phyloP scores from a whole-genome alignment of 2,329 filamentous ascomycete species.

The Fusarium avenaceum region DNA sequence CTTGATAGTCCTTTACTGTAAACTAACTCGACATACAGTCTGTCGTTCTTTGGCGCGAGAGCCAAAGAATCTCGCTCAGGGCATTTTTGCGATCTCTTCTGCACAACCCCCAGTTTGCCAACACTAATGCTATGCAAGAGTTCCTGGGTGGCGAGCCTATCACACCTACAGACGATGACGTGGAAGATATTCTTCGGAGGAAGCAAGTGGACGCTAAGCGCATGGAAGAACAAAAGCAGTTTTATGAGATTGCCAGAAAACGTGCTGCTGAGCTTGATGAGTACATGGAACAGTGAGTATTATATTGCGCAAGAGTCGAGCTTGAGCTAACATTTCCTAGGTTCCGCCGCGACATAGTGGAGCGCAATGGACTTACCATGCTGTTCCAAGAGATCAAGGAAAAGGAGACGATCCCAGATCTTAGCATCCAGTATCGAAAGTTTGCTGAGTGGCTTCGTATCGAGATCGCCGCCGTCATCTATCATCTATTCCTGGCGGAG shows the following conservation, averaged over 20 bases:
- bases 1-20: too few relatives aligned
- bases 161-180: conserved; percentile 82
- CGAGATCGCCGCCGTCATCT: conserved; percentile 95
- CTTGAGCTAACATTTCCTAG: conserved; percentile 53
- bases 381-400: conserved; percentile 93
- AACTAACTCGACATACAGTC: conserved; percentile 57
- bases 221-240: conserved; percentile 90
- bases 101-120: conserved; percentile 85
- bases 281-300: conserved; percentile 90
- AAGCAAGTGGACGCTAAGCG: conserved; percentile 89
- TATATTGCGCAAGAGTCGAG: not conserved
- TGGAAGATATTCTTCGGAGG: conserved; percentile 82
- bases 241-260: conserved; percentile 94
- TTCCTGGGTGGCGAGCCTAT: conserved; percentile 84
- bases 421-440: conserved; percentile 96
- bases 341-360: conserved; percentile 76
- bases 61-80: conserved; percentile 89
- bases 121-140: conserved; percentile 84
- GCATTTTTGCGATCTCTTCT: conserved; percentile 91
- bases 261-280: conserved; percentile 93
- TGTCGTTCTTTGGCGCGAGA: conserved; percentile 82
- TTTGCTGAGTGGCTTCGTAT: conserved; percentile 99
- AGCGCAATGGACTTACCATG: conserved; percentile 86
- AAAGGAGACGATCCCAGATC: conserved; percentile 86
- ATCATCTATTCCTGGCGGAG: conserved; percentile 96